Percentiles rank a stretch among this genome's conserved stretches.
These are phyloP conservation scores for Aspergillus sp. DNA, from an alignment of 2,329 filamentous ascomycete genomes.

Conservation along the genomic window DNA sequence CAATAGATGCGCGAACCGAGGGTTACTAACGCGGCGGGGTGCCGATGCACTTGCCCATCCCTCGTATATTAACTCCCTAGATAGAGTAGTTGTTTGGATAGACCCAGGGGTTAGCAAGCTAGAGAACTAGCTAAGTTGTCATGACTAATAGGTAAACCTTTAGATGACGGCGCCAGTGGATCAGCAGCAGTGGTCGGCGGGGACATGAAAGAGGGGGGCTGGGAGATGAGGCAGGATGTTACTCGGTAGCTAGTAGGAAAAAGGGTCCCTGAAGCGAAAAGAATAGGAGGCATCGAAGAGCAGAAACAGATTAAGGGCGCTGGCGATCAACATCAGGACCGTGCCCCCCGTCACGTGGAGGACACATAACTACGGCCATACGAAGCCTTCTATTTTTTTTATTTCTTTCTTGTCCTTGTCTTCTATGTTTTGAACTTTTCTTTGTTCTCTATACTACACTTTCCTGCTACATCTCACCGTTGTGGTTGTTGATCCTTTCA, in stretches of 20 bases:
- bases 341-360: slow-evolving; percentile 20
- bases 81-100: background rate
- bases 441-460: background rate
- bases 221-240: slow-evolving; percentile 14
- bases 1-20: slow-evolving; percentile 5
- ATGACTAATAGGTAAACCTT: background rate
- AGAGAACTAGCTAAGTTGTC: background rate
- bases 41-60: slow-evolving; percentile 5
- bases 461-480: background rate
- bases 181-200: slow-evolving; percentile 9
- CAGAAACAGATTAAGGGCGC: slow-evolving; percentile 13
- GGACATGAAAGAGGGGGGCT: slow-evolving; percentile 5
- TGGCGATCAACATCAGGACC: slow-evolving; percentile 17
- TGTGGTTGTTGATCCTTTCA: background rate
- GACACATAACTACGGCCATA: slow-evolving; percentile 5
- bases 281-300: slow-evolving; percentile 1
- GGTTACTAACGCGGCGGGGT: slow-evolving; percentile 2
- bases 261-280: slow-evolving; percentile 6
- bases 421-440: background rate
- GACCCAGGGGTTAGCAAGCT: background rate
- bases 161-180: slow-evolving; percentile 9
- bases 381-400: background rate
- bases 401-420: background rate
- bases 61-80: background rate
- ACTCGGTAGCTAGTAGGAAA: background rate